Percentiles rank a stretch among this genome's conserved stretches.
These are phyloP conservation scores for Inosperma sp. DNA, from an alignment of 768 basidiomycete species.

Conservation along the genomic window DNA sequence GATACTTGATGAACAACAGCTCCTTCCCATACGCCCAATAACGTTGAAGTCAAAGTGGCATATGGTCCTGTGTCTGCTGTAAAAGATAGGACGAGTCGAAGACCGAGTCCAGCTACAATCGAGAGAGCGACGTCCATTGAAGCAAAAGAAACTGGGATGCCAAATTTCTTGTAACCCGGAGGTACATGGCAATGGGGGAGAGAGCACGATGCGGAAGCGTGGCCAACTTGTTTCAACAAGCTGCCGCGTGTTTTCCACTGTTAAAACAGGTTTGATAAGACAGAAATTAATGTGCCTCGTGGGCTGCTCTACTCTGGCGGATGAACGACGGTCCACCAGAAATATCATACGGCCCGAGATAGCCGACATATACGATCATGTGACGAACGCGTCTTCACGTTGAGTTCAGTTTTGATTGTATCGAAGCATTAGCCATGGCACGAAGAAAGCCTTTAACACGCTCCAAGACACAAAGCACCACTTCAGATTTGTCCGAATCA, in stretches of 20 bases:
- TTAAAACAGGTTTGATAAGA: background rate
- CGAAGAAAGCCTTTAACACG: conserved; percentile 35
- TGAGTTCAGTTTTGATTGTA: background rate
- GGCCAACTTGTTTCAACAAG: background rate
- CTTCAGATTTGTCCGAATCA: too few relatives aligned
- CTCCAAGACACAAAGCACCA: conserved; percentile 15
- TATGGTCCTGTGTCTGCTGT: conserved; percentile 24
- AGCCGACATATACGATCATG: conserved; percentile 19
- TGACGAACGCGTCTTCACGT: conserved; percentile 24
- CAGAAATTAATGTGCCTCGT: conserved; percentile 8
- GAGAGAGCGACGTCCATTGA: conserved; percentile 42
- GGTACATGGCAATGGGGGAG: conserved; percentile 22
- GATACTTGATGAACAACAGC: conserved; percentile 39
- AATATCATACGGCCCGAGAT: background rate
- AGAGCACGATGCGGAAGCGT: conserved; percentile 25
- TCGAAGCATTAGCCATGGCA: conserved; percentile 18
- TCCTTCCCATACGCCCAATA: conserved; percentile 44
- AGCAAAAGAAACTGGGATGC: conserved; percentile 10
- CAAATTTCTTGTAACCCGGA: conserved; percentile 17
- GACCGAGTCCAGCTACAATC: conserved; percentile 38
- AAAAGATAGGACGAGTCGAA: conserved; percentile 33
- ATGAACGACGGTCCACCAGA: background rate
- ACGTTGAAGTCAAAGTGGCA: conserved; percentile 28
- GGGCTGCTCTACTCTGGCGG: too few relatives aligned
- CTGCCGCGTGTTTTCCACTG: conserved; percentile 3